Evolutionary conservation across 345 rosid species (phyloP), one percentile per base, ranked within the genome.

Genomic region (Salix purpurea): DNA sequence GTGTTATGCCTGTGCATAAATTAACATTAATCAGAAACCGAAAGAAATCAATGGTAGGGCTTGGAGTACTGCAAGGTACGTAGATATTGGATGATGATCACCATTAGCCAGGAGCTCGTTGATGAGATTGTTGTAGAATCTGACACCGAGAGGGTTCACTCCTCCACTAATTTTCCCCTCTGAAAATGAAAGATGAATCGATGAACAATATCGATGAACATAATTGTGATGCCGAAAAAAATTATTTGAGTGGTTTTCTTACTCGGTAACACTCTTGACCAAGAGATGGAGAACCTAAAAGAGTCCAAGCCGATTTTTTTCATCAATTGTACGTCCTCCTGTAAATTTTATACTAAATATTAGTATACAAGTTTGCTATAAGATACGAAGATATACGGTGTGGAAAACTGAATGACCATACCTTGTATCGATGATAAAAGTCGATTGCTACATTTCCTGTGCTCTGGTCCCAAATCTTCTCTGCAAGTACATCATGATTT

Each of bases 241-340:
- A 15, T 46, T 2, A 46, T 16, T 10, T 28, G 28, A 19, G 2
- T 10, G 15, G 18, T 52, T 54, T 19, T 26, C 84, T 69, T 75
- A 81, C 87, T 39, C 0, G 87, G 87, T 64, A 81, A 40, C 48
- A 84, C 1, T 76, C 87, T 73, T 12, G 87, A 50, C 87, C 84
- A 78, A 3, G 83, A 81, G 30, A 84, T 34, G 69, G 84, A 84
- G 68, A 78, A 78, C 79, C 83, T 76, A 66, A 71, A 84, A 7
- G 82, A 75, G 56, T 84, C 84, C 66, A 84, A 23, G 4, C 84
- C 84, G 7, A 80, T 78, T 23, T 58, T 44, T 68, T 77, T 80
- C 86, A 80, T 78, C 46, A 80, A 36, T 5, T 76, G 70, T 34
- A 83, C 54, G 76, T 83, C 84, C 64, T 65, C 82, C 84, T 83